phyloP scores from a whole-genome alignment of 2,329 filamentous ascomycete genomes.

The Trichophyton mentagrophytes region DNA sequence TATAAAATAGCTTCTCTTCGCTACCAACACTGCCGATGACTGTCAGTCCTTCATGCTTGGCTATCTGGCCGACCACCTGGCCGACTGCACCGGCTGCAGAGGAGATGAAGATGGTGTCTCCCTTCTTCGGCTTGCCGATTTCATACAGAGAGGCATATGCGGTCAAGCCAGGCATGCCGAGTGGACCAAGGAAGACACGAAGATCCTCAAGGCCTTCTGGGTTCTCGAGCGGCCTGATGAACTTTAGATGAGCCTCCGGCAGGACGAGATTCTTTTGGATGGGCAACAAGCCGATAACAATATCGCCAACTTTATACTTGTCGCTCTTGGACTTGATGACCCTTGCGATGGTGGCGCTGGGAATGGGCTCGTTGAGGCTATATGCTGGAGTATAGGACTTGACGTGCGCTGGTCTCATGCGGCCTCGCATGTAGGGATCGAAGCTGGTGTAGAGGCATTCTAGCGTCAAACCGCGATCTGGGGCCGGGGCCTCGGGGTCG shows the following conservation, averaged over 20 bases:
- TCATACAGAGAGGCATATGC: conserved; percentile 63
- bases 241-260: conserved; percentile 32
- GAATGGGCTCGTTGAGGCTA: conserved; percentile 49
- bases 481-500: conserved; percentile 45
- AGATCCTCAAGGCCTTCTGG: conserved; percentile 39
- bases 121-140: conserved; percentile 61
- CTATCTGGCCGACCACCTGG: conserved; percentile 69
- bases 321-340: conserved; percentile 56
- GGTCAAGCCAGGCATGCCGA: conserved; percentile 68
- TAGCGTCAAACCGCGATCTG: conserved; percentile 53
- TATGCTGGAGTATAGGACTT: conserved; percentile 59
- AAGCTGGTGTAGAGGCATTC: conserved; percentile 63
- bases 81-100: conserved; percentile 72
- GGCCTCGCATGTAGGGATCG: conserved; percentile 74
- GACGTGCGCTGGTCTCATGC: conserved; percentile 53
- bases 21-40: conserved; percentile 72
- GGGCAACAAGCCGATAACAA: conserved; percentile 46
- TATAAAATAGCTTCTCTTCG: conserved; percentile 67
- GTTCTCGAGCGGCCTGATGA: conserved; percentile 51
- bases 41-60: conserved; percentile 64
- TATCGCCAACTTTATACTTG: conserved; percentile 54
- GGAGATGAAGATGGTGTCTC: conserved; percentile 70
- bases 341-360: conserved; percentile 51
- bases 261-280: conserved; percentile 58
- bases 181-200: conserved; percentile 55